Base-by-base conservation (phyloP, 2,329 filamentous ascomycete species). In the Epichloe festucae region DNA sequence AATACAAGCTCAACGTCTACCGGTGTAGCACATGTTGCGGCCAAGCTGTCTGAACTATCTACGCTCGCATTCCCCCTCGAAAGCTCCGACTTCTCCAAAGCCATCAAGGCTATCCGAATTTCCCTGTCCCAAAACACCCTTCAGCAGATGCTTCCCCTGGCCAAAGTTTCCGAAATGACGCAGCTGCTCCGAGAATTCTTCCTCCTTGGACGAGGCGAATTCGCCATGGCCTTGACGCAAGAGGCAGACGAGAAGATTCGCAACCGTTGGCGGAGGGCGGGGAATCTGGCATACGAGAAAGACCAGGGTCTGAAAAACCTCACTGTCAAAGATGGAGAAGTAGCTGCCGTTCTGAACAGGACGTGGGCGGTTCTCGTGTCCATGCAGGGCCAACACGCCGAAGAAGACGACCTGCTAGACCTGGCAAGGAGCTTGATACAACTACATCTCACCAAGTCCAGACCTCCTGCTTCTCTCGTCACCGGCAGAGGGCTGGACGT, bases 201-300 rank as follows among this genome's bases (percentile, higher is more conserved):
- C 58, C 76, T 98, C 2, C 75, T 98, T 0, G 85, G 86, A 1
- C 79, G 88, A 36, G 91, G 91, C 49, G 93, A 97, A 65, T 98
- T 98, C 65, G 89, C 90, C 19, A 82, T 93, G 68, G 84, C 86
- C 0, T 69, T 98, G 27, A 88, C 94, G 1, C 79, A 84, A 38
- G 87, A 96, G 68, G 89, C 91, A 1, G 89, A 96, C 58, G 80
- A 85, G 51, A 85, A 82, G 58, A 77, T 93, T 23, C 77, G 81
- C n/a, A 82, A 79, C 56, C 81, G 88, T 48, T 87, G 87, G 75
- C 80, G 76, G 58, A 73, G 82, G 56, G 73, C 80, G 11, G 77
- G 79, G 40, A 81, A 79, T 50, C 63, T 82, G 5, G 74, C 73
- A 2, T 75, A 74, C 62, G 75, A 79, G 61, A 78, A 76, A 60